Evolutionary conservation across 192 early-diverging fungal genomes (phyloP), one percentile per base, ranked within the genome.

Genomic region (Chytriomyces sp.): DNA sequence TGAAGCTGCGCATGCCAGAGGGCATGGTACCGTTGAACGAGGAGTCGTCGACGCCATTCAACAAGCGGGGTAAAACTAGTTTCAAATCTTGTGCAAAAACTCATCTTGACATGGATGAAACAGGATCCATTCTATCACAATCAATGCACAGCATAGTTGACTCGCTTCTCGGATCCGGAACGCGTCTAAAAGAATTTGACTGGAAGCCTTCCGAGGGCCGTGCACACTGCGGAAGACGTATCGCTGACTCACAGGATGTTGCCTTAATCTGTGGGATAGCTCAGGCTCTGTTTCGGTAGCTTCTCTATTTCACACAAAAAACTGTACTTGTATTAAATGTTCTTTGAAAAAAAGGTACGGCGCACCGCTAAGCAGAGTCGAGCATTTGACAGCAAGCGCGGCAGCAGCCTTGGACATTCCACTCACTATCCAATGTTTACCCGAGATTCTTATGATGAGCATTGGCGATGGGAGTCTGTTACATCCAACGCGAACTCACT

Each of bases 401-500:
- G 72, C 35, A 9, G 61, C 63, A 26, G 72, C 26, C 10, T 23
- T 74, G 9, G 35, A 45, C 9, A 44, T 74, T 44, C 60, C 72
- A n/a, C 35, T 47, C 2, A 46, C 72, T 3, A 61, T 74, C 5
- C 50, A 61, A 61, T 74, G 72, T 24, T 45, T 74, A n/a, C 72
- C 72, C 3, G 20, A 57, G 26, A 61, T 61, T 48, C 50, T 74
- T 43, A 61, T 74, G 45, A 74, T 74, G 44, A 74, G 57, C 26
- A 23, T 74, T 10, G 72, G 72, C 7, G 72, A 74, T 47, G 61
- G 72, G 10, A 62, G n/a, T 5, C 18, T 45, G 11, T 9, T 24
- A 3, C 72, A 74, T 48, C 72, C 72, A 4, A 26, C 72, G 44
- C 18, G 72, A 20, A 74, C 72, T 9, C 72, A 74, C 26, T 74